These are phyloP conservation scores for Teratosphaeria destructans DNA, from an alignment of 2,329 filamentous ascomycete species.

Conservation along the genomic window DNA sequence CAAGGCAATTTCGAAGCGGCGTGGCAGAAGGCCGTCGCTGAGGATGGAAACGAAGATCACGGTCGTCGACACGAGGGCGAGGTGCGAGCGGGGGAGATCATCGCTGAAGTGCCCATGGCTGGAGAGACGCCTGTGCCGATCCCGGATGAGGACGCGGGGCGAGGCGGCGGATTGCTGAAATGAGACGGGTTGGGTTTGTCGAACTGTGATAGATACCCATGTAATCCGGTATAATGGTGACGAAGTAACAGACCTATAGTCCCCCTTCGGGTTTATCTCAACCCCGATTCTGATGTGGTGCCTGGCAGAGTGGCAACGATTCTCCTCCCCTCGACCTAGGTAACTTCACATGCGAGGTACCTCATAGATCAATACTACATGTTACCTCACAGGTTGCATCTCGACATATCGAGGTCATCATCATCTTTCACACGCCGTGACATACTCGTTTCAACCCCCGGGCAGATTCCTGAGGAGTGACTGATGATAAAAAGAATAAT, in stretches of 20 bases:
- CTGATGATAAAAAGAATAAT: neutral
- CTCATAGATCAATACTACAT: too few species aligned
- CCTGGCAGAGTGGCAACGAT: too few species aligned
- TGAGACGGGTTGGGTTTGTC: neutral
- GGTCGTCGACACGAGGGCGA: conserved; percentile 17
- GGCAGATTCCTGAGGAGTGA: too few species aligned
- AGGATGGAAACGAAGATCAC: conserved; percentile 14
- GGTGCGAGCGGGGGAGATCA: neutral
- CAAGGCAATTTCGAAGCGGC: conserved; percentile 50
- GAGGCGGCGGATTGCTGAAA: neutral
- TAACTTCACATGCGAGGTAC: too few species aligned
- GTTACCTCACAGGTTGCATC: too few species aligned
- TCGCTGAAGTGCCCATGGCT: neutral
- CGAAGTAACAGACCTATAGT: neutral
- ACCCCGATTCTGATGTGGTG: too few species aligned
- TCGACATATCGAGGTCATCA: too few species aligned
- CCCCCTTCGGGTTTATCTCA: neutral
- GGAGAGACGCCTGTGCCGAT: neutral
- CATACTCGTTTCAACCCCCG: too few species aligned
- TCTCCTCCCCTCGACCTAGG: too few species aligned
- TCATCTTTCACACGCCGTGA: neutral
- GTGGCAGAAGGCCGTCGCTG: conserved; percentile 55
- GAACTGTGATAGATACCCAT: neutral
- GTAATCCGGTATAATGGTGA: neutral
- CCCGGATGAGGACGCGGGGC: neutral